Base-by-base conservation (phyloP, 202 grass and related monocot genomes). In the Hordeum pubiflorum region DNA sequence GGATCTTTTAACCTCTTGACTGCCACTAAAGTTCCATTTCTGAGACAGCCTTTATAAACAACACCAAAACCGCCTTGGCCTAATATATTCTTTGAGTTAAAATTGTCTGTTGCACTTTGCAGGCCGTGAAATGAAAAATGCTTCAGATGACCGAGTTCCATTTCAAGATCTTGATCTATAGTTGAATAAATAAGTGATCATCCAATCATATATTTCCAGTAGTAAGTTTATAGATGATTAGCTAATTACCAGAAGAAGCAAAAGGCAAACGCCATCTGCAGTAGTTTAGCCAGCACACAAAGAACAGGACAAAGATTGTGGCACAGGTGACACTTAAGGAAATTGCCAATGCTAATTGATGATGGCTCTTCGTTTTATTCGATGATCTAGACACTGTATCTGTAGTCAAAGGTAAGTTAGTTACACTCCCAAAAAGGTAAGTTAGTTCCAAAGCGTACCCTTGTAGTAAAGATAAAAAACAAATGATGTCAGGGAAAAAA, bases 1-100 rank as follows among this genome's bases (percentile, higher is more conserved):
- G 92, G 96, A 82, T 98, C 92, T 87, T 95, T 98, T 24, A 95
- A 79, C 58, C 96, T 89, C 79, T 98, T 98, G 50, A 98, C 96
- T 37, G 96, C 96, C 48, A 95, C 87, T 61, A 85, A 72, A 85
- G 88, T 76, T 77, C 85, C 92, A 85, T 91, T 95, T 82, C 88
- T 95, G 10, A 99, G 78, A 75, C 75, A 86, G 7, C 96, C 96
- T 82, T 90, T 99, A 88, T 99, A 99, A 62, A 95, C 96, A 85
- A 95, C 77, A 65, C 96, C 96, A 85, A 99, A 99, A 21, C 92
- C 92, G 52, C 96, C 96, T 88, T 95, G 90, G 72, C 92, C 92
- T 88, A 99, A 86, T 82, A 95, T 88, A 62, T 91, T 88, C 85
- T 95, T 99, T 6, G 84, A 64, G 33, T 88, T 89, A 83, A 95